Percentiles rank a stretch among this genome's conserved stretches.
phyloP scores from a whole-genome alignment of 1,284 basidiomycete species.

The Pisolithus thermaeus region DNA sequence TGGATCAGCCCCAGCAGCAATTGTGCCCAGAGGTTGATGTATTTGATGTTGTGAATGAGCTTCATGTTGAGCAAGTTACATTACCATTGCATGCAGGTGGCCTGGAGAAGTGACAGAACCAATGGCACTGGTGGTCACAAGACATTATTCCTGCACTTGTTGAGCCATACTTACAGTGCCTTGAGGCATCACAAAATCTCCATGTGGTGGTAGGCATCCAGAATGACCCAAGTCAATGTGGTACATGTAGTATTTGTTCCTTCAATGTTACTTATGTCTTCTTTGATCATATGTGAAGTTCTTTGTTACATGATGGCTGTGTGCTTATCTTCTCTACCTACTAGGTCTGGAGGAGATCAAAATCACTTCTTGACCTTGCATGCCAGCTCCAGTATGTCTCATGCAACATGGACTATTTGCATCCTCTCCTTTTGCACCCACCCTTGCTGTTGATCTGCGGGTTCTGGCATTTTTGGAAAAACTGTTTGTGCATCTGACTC shows the following conservation, averaged over 20 bases:
- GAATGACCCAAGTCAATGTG: neutral
- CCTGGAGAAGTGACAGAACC: neutral
- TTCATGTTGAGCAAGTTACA: no score
- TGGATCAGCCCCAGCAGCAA: no score
- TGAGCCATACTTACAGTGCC: no score
- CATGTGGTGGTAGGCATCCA: no score
- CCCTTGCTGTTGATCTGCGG: conserved; percentile 8
- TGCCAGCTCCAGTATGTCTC: conserved; percentile 1
- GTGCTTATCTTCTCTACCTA: neutral
- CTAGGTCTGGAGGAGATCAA: neutral
- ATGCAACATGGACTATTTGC: conserved; percentile 7
- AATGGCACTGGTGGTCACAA: neutral
- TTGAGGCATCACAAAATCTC: no score
- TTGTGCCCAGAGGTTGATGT: no score
- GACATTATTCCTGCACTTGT: neutral
- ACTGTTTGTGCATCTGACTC: conserved; percentile 5
- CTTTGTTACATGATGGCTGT: neutral
- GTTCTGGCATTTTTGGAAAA: conserved; percentile 7
- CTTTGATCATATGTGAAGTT: neutral
- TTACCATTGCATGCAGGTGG: neutral
- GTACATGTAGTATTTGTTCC: neutral
- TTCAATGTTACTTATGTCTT: neutral
- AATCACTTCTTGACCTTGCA: neutral
- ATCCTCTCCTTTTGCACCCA: conserved; percentile 7
- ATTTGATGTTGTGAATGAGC: no score